phyloP scores from a whole-genome alignment of 176 grass and related monocot species.

The Cenchrus purpureus region DNA sequence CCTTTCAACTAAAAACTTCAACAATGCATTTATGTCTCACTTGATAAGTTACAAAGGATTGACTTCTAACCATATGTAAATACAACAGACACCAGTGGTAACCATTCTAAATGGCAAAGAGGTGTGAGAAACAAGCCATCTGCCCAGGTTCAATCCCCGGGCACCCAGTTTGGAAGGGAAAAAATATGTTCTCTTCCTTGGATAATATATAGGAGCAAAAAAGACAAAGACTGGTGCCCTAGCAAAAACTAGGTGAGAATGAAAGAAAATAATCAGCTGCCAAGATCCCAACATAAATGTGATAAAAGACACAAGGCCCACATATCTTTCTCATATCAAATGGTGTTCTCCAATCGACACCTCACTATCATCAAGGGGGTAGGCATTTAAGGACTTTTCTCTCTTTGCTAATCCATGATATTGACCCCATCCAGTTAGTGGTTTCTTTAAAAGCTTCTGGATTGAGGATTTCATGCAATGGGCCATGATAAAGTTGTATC shows the following conservation, averaged over 20 bases:
- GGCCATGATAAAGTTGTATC: not conserved
- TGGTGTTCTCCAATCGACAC: not conserved
- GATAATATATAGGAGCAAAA: not conserved
- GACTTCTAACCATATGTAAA: conserved; percentile 1
- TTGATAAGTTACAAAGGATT: not conserved
- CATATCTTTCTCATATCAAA: conserved; percentile 4
- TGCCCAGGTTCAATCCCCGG: not conserved
- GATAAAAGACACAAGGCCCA: not conserved
- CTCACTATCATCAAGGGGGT: not conserved
- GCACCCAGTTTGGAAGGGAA: not conserved
- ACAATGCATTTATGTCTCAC: not conserved
- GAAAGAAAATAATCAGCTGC: not conserved
- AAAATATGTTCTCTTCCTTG: conserved; percentile 8
- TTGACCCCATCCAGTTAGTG: not conserved
- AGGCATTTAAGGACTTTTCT: not conserved
- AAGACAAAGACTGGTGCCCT: not conserved
- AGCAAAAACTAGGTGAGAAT: not conserved
- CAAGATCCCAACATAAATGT: not conserved
- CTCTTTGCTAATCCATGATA: not conserved
- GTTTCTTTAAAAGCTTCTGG: not conserved
- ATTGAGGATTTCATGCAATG: not conserved
- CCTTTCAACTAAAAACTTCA: not conserved
- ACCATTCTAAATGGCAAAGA: not conserved
- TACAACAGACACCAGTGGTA: not conserved
- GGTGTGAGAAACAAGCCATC: not conserved